phyloP scores from a whole-genome alignment of 2,329 filamentous ascomycete genomes.

The Hirsutella thompsonii region DNA sequence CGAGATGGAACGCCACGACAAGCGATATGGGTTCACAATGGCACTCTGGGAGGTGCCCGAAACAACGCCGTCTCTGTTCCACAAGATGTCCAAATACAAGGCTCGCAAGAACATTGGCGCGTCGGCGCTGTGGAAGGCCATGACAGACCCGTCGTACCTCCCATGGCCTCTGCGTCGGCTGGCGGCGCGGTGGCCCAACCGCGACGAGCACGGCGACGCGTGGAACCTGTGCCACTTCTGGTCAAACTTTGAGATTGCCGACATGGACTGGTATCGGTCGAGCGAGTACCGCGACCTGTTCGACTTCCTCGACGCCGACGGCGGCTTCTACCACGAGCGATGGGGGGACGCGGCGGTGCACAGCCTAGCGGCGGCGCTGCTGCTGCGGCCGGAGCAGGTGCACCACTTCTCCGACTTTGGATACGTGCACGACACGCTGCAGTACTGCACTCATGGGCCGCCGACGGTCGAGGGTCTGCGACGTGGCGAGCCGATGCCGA shows the following conservation, averaged over 20 bases:
- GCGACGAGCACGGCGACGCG: not conserved
- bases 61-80: not conserved
- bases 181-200: not conserved
- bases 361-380: not conserved
- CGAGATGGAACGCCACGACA: constrained; percentile 1
- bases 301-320: not conserved
- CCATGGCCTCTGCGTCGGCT: constrained; percentile 1
- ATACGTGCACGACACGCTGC: not conserved
- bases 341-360: constrained; percentile 1
- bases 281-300: not conserved
- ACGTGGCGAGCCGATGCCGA: not conserved
- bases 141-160: not conserved
- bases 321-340: constrained; percentile 1
- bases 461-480: not conserved
- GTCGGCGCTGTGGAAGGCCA: constrained; percentile 1
- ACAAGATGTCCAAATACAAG: not conserved
- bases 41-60: not conserved
- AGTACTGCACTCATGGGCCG: not conserved
- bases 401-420: constrained; percentile 1
- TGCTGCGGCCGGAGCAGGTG: not conserved
- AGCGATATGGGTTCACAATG: constrained; percentile 1
- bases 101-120: not conserved
- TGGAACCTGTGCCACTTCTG: constrained; percentile 2
- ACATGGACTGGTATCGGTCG: constrained; percentile 1
- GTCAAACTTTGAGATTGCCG: constrained; percentile 1